Percentiles rank a stretch among this genome's conserved stretches.
Evolutionary conservation across 75 land plant genomes (phyloP).

Genomic region (Cunninghamia lanceolata): DNA sequence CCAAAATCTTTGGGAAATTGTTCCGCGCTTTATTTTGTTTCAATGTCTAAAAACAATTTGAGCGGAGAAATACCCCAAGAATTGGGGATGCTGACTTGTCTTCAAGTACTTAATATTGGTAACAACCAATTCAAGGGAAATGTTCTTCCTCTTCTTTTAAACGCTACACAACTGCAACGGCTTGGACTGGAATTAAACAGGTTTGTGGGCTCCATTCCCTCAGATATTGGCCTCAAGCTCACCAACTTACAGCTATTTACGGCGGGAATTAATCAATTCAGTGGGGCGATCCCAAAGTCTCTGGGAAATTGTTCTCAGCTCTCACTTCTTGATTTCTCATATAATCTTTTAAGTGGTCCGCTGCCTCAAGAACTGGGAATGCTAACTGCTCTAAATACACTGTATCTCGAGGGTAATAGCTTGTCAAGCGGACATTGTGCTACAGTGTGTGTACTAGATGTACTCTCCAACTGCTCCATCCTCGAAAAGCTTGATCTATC

Average conservation of each 20-base stretch:
- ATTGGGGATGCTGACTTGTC: neutral
- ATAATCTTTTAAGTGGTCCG: constrained; percentile 20
- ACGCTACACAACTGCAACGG: too few relatives aligned
- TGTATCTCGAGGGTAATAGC: too few relatives aligned
- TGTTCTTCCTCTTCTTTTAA: neutral
- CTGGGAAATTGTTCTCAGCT: constrained; percentile 17
- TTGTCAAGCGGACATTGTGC: too few relatives aligned
- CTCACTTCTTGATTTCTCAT: neutral
- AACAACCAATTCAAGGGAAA: neutral
- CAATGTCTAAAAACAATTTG: neutral
- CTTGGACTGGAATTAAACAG: too few relatives aligned
- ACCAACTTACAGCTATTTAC: too few relatives aligned
- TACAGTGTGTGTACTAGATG: constrained; percentile 7
- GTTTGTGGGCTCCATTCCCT: too few relatives aligned
- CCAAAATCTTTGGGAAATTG: constrained; percentile 17
- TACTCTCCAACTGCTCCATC: constrained; percentile 28
- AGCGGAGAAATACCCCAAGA: neutral
- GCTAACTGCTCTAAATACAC: too few relatives aligned
- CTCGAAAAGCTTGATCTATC: constrained; percentile 15
- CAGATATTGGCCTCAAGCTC: too few relatives aligned
- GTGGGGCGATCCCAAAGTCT: too few relatives aligned
- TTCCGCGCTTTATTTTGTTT: constrained; percentile 17
- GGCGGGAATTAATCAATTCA: neutral
- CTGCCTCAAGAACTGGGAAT: neutral
- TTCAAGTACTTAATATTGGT: neutral